Percentiles rank a stretch among this genome's conserved stretches.
These are phyloP conservation scores for Carnegiea gigantea DNA, from an alignment of 179 eudicot species.

Conservation along the genomic window DNA sequence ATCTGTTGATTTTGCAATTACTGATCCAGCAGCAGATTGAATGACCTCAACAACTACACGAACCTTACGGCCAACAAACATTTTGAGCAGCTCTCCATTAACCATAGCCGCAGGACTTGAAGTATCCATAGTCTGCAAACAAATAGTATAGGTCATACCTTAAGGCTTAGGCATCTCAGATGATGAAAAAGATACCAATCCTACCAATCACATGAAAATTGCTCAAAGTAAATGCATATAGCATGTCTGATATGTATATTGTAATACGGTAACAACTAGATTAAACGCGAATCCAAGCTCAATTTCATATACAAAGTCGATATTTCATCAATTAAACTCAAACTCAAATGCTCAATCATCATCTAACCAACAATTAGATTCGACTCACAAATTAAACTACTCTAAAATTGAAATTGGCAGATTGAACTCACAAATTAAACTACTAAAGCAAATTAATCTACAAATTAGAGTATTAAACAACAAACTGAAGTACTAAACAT, in stretches of 20 bases:
- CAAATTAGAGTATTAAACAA: too few species aligned
- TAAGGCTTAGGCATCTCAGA: neutral
- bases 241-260: neutral
- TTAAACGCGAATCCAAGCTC: too few species aligned
- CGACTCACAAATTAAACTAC: too few species aligned
- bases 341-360: too few species aligned
- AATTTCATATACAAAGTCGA: too few species aligned
- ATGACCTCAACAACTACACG: slow-evolving; percentile 75
- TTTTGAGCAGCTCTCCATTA: slow-evolving; percentile 61
- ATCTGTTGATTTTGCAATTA: slow-evolving; percentile 74
- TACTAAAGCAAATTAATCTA: too few species aligned
- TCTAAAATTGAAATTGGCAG: too few species aligned
- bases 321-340: too few species aligned
- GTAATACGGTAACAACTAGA: too few species aligned
- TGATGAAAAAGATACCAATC: neutral
- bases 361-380: too few species aligned
- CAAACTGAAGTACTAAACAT: too few species aligned
- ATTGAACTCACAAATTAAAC: too few species aligned
- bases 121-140: slow-evolving; percentile 60
- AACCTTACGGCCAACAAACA: slow-evolving; percentile 73
- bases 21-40: slow-evolving; percentile 52
- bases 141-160: neutral
- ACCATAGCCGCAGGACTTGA: slow-evolving; percentile 84
- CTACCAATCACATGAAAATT: neutral
- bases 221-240: neutral